Conservation (phyloP, 768 basidiomycete species). For the Hortiboletus flavorubellus region DNA sequence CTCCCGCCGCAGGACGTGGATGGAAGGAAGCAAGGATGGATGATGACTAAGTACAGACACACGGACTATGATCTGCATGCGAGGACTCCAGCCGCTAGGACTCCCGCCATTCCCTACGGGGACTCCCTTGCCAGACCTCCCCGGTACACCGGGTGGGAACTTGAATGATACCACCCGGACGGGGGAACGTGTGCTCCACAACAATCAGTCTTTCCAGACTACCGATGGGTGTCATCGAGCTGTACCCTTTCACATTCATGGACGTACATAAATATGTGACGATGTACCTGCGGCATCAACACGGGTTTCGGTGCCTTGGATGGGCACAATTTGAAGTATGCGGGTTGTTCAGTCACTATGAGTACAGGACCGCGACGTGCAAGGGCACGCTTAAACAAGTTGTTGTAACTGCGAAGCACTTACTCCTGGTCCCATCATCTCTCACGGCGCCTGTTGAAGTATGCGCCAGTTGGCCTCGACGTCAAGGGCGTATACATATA, state of each 20-base stretch:
- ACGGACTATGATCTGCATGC: no score
- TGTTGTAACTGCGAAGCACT: slow-evolving; percentile 22
- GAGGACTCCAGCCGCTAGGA: no score
- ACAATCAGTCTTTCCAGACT: not conserved
- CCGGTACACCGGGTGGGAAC: no score
- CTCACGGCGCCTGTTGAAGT: slow-evolving; percentile 55
- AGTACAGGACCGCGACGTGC: not conserved
- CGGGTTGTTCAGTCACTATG: slow-evolving; percentile 42
- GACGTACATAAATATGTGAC: slow-evolving; percentile 67
- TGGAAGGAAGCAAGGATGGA: no score
- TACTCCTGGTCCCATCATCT: slow-evolving; percentile 78
- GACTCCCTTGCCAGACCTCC: no score
- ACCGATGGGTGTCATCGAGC: not conserved
- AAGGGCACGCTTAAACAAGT: not conserved
- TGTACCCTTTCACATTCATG: slow-evolving; percentile 75
- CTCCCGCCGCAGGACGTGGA: no score
- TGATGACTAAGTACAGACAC: no score
- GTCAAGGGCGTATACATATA: slow-evolving; percentile 71
- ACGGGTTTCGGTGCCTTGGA: slow-evolving; percentile 96
- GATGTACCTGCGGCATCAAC: slow-evolving; percentile 98
- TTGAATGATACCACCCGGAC: not conserved
- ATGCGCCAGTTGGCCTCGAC: slow-evolving; percentile 62
- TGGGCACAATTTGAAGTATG: slow-evolving; percentile 88
- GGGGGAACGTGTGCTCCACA: not conserved
- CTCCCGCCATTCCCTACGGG: slow-evolving; percentile 54